Evolutionary conservation across 106 monocot species (phyloP).

Genomic region (Dendrobium nobile): DNA sequence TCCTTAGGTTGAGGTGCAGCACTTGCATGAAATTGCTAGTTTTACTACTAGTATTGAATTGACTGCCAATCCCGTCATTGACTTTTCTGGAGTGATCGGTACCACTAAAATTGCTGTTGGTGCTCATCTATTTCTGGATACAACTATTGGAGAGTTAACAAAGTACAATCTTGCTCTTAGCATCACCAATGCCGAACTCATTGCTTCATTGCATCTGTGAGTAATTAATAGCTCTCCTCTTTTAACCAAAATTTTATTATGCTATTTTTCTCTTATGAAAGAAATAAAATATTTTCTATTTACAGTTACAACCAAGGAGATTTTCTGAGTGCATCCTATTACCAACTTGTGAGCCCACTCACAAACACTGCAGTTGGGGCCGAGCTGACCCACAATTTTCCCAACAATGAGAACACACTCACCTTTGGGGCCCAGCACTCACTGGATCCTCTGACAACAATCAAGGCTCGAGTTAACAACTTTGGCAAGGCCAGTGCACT

Average conservation of each 20-base stretch:
- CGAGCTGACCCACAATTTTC: constrained; percentile 72
- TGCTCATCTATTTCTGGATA: constrained; percentile 73
- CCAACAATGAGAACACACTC: constrained; percentile 70
- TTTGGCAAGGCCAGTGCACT: constrained; percentile 75
- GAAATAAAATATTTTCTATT: background rate
- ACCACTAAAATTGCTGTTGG: constrained; percentile 44
- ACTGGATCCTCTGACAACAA: constrained; percentile 55
- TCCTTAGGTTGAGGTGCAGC: constrained; percentile 55
- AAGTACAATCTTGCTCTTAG: constrained; percentile 83
- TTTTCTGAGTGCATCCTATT: constrained; percentile 70
- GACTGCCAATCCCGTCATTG: constrained; percentile 56
- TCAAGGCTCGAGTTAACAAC: constrained; percentile 85
- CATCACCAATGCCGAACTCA: constrained; percentile 56
- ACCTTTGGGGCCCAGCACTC: constrained; percentile 81
- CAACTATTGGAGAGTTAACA: constrained; percentile 68
- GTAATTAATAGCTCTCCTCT: constrained; percentile 12
- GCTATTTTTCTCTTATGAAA: background rate
- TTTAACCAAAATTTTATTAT: background rate
- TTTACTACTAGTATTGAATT: constrained; percentile 50
- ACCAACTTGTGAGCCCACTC: constrained; percentile 65
- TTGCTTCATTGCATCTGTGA: constrained; percentile 67
- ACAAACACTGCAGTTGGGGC: constrained; percentile 73
- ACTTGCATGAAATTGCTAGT: constrained; percentile 68
- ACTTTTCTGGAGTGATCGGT: constrained; percentile 57
- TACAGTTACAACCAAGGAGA: constrained; percentile 84